Conservation (phyloP, 768 basidiomycete genomes). For the Hortiboletus flavorubellus region DNA sequence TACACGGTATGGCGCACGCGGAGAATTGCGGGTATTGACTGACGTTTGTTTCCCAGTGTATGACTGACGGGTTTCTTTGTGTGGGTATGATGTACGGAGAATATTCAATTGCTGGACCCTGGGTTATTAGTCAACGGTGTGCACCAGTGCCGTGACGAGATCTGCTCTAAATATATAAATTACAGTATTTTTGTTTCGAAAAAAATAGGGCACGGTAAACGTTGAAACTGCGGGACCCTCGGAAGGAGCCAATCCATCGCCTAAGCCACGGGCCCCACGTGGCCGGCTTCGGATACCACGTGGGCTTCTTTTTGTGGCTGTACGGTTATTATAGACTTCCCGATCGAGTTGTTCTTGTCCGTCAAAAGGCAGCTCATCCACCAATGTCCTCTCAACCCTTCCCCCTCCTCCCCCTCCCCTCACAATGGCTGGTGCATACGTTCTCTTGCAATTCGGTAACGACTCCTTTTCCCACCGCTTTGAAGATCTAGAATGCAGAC, state of each 20-base stretch:
- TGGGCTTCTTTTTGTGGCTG: conserved; percentile 31
- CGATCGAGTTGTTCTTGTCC: conserved; percentile 42
- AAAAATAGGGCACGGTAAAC: background rate
- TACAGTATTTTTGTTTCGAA: background rate
- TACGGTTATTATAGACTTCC: conserved; percentile 30
- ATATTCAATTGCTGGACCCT: background rate
- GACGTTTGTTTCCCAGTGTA: conserved; percentile 35
- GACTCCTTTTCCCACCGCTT: conserved; percentile 60
- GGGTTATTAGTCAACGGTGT: background rate
- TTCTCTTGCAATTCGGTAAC: conserved; percentile 62
- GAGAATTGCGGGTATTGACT: conserved; percentile 3
- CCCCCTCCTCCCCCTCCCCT: conserved; percentile 11
- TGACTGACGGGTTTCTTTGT: conserved; percentile 26
- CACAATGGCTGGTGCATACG: conserved; percentile 38
- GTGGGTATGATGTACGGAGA: background rate
- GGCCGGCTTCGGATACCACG: conserved; percentile 30
- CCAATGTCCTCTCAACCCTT: conserved; percentile 13
- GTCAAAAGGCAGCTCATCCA: conserved; percentile 30
- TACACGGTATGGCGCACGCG: conserved; percentile 40
- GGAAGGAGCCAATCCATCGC: conserved; percentile 13
- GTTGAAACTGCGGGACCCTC: conserved; percentile 14
- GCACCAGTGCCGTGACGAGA: background rate
- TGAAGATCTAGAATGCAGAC: conserved; percentile 59
- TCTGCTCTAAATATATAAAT: background rate
- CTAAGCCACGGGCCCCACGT: conserved; percentile 33